Evolutionary conservation across 768 basidiomycete species (phyloP), one percentile per base, ranked within the genome.

Genomic region (Pleurotus tuber-regium): DNA sequence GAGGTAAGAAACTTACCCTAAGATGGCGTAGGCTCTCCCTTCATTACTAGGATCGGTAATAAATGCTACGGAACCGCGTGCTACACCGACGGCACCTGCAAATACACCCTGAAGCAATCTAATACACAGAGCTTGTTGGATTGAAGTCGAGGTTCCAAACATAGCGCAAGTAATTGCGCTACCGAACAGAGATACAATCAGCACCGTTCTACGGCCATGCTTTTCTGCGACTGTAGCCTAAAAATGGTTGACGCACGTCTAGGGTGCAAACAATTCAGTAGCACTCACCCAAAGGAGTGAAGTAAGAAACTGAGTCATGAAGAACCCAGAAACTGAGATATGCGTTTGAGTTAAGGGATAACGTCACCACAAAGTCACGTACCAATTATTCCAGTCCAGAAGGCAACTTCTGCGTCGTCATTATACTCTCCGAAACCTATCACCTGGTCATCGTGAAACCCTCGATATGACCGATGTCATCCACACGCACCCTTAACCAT

Each of bases 251-350:
- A 54, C 59, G 53, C 39, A 43, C 50, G 43, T 55, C 31, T 26
- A 26, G 30, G 42, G 53, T 52, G 29, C 8, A 24, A 31, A 35
- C n/a, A n/a, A n/a, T n/a, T n/a, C 54, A 14, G 28, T 9, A 50
- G 26, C 30, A 64, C 70, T 52, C 61, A 87, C 89, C 96, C 97
- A 99, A 50, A 98, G 76, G 26, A 99, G 71, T 24, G 92, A 94
- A 1, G 96, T 98, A 25, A 96, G 70, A 69, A 98, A 98, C 62
- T 99, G 97, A 1, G 95, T 93, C 59, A 97, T 72, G 74, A 98
- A 98, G 70, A 94, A 93, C 2, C 82, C 83, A 30, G 90, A 79
- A 23, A 91, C 89, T 89, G 36, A 43, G 46, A 58, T 54, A 46
- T 33, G 9, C 48, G 35, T 53, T 57, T 55, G 52, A 61, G 51